phyloP scores from a whole-genome alignment of 208 protist genomes.

The Trypanosoma brucei region DNA sequence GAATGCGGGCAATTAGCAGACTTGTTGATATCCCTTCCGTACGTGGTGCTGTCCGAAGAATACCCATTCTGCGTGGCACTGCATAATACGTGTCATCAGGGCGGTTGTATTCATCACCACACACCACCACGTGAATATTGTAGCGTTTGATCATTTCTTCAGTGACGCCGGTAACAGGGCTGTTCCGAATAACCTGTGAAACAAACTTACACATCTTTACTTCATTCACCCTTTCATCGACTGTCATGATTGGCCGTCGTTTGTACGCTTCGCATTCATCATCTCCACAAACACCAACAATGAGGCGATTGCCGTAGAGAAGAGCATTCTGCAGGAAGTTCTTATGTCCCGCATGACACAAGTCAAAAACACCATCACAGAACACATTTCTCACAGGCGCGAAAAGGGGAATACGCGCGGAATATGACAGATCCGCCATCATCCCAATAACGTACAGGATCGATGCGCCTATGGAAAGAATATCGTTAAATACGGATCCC shows the following conservation, averaged over 20 bases:
- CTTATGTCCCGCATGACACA: constrained; percentile 91
- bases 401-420: constrained; percentile 87
- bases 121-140: constrained; percentile 91
- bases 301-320: constrained; percentile 83
- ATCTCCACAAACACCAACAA: constrained; percentile 90
- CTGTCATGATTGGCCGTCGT: constrained; percentile 90
- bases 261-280: constrained; percentile 87
- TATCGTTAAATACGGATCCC: constrained; percentile 82
- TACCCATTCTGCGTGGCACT: constrained; percentile 78
- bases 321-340: constrained; percentile 82
- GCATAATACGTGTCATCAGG: constrained; percentile 88
- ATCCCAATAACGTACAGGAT: constrained; percentile 80
- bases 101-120: constrained; percentile 88
- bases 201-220: constrained; percentile 89
- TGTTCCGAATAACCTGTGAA: constrained; percentile 86
- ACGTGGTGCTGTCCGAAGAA: constrained; percentile 80
- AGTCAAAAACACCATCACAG: constrained; percentile 91
- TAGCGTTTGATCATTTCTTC: constrained; percentile 86
- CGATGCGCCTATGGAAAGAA: constrained; percentile 59
- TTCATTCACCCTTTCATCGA: constrained; percentile 81
- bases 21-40: constrained; percentile 90
- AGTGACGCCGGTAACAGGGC: constrained; percentile 81
- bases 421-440: constrained; percentile 83
- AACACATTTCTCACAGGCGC: constrained; percentile 88
- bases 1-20: constrained; percentile 82